Base-by-base conservation (phyloP, 495 filamentous ascomycete genomes). In the Cenococcum geophilum region DNA sequence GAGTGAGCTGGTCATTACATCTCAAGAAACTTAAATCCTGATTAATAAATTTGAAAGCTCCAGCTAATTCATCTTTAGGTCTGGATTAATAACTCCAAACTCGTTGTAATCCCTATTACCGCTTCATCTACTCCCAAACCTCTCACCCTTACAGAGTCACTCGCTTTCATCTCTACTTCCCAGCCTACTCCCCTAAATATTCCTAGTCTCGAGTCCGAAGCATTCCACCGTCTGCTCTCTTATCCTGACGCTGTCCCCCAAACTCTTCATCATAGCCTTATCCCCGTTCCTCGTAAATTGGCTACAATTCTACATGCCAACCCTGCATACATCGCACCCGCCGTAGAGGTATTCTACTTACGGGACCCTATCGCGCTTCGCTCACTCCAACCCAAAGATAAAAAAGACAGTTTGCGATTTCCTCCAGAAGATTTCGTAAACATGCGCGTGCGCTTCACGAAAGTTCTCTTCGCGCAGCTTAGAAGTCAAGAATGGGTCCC, bases 271-370 rank as follows among this genome's bases (percentile, higher is more conserved):
- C 82, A 85, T 59, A 77, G 88, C 1, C 70, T 82, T 6, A 74
- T 88, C 16, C 86, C 80, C 0, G 81, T 97, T 60, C 93, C 93
- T 0, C 83, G 93, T 59, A 89, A 85, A 57, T 74, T 95, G 14
- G 92, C 90, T n/a, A 85, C 84, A 63, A 80, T 97, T 42, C 75
- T 97, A 1, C 87, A 91, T 63, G 75, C 79, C 25, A 80, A 83
- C 35, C 87, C 91, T 5, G 77, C 83, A 5, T 83, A 85, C 58
- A 85, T 97, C 54, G 87, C 89, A 1, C 83, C 91, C 0, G 91
- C 91, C 4, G 82, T 89, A 3, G 93, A 98, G 72, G 85, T 89
- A 1, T 97, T 97, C 72, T 97, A 97, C 72, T 78, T 96, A 52
- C 85, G 95, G 45, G 91, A 97, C 69, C 89, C 93, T 0, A 81